Conservation (phyloP, 495 filamentous ascomycete genomes). For the Aspergillus panamensis region DNA sequence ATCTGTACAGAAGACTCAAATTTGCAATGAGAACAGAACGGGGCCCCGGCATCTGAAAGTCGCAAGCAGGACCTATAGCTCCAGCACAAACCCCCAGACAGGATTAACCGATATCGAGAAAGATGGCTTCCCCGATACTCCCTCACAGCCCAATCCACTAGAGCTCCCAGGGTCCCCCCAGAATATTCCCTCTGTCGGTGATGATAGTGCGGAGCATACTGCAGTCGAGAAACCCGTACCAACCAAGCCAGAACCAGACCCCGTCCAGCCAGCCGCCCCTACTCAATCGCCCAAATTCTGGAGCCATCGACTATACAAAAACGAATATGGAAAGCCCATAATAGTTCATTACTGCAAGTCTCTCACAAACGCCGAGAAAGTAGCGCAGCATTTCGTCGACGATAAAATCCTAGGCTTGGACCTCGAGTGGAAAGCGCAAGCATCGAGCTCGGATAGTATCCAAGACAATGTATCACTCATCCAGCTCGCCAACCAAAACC, state of each 20-base stretch:
- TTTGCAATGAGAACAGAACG: background rate
- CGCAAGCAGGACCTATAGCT: conserved; percentile 3
- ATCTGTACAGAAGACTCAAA: background rate
- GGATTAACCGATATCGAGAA: background rate
- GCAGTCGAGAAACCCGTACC: background rate
- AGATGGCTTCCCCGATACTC: background rate
- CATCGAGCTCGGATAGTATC: conserved; percentile 40
- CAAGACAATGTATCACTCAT: conserved; percentile 71
- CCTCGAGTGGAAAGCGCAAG: conserved; percentile 72
- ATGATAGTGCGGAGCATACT: background rate
- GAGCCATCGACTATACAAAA: conserved; percentile 62
- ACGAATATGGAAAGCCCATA: conserved; percentile 45
- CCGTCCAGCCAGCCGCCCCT: background rate
- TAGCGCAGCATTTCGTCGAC: conserved; percentile 62
- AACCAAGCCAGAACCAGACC: background rate
- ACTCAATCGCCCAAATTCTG: conserved; percentile 49
- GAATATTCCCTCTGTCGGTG: too few relatives aligned
- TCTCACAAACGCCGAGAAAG: conserved; percentile 59
- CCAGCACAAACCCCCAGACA: background rate
- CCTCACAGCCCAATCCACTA: background rate
- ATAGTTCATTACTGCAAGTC: conserved; percentile 74
- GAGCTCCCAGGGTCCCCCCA: background rate
- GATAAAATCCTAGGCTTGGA: conserved; percentile 78
- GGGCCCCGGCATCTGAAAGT: background rate
- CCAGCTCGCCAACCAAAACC: conserved; percentile 73